Base-by-base conservation (phyloP, 1,139 yeast species). In the Kodamaea alishanica region DNA sequence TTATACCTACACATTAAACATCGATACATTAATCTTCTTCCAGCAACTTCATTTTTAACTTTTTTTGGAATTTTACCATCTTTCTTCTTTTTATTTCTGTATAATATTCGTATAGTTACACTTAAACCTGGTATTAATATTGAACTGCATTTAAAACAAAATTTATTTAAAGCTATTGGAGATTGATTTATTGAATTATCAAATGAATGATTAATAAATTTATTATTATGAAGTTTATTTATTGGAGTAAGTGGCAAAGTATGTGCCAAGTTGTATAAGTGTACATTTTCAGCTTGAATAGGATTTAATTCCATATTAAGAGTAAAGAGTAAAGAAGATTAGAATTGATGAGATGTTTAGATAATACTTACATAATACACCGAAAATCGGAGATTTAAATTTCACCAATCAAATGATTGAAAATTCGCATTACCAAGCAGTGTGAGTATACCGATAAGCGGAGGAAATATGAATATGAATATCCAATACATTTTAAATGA, bases 91-190 rank as follows among this genome's bases (percentile, higher is more conserved):
- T 39, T 34, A 44, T 48, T 40, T 51, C 36, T 23, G 49, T 52
- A 52, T 26, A 51, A 39, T 2, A 64, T 50, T 24, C 63, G 49
- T 54, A 59, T 54, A 7, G 55, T 41, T 23, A 68, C 54, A 23
- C 71, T 77, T 20, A 70, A 41, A 0, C 79, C 79, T 0, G 81
- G 75, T 1, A 79, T 58, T 35, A 63, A 59, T 3, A 74, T 49
- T 5, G 58, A 49, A 2, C 76, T 75, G 54, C 85, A 79, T 10
- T 52, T 49, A 1, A 56, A 51, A 47, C 85, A 79, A 47, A 67
- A 68, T 46, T 66, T 71, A 44, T 50, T 32, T 12, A 37, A 32
- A 4, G 52, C 51, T 2, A 27, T 22, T 1, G 41, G 40, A 0
- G 75, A 71, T 24, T 65, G 49, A 31, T 55, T 60, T 31, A 67